These are phyloP conservation scores for Trypanosoma platydactyli DNA, from an alignment of 208 protist genomes.

Conservation along the genomic window DNA sequence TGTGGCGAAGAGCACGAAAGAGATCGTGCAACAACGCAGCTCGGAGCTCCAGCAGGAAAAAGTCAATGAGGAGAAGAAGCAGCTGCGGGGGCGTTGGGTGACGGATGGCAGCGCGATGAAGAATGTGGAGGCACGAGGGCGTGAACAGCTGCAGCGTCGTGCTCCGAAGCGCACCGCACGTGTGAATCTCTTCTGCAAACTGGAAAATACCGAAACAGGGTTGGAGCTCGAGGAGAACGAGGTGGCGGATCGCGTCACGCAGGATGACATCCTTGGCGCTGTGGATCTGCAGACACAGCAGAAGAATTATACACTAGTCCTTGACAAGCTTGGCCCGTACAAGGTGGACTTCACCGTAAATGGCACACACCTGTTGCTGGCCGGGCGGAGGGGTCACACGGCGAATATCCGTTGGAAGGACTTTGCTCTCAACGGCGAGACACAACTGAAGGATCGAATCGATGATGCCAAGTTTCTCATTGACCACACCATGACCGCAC, in stretches of 20 bases:
- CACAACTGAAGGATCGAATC: slow-evolving; percentile 93
- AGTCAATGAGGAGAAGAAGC: slow-evolving; percentile 44
- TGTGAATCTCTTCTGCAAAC: slow-evolving; percentile 62
- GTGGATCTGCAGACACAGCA: slow-evolving; percentile 93
- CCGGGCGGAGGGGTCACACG: slow-evolving; percentile 95
- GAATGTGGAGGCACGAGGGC: slow-evolving; percentile 50
- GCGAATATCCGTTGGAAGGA: slow-evolving; percentile 95
- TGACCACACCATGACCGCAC: slow-evolving; percentile 97
- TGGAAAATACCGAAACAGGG: slow-evolving; percentile 67
- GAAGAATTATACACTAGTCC: slow-evolving; percentile 93
- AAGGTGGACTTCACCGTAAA: slow-evolving; percentile 92
- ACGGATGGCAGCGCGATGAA: slow-evolving; percentile 70
- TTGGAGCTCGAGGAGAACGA: slow-evolving; percentile 85
- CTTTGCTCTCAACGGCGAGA: slow-evolving; percentile 91
- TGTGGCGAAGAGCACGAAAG: slow-evolving; percentile 59
- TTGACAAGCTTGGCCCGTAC: slow-evolving; percentile 96
- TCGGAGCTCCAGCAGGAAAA: slow-evolving; percentile 48
- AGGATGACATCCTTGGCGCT: slow-evolving; percentile 83
- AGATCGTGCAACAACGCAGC: slow-evolving; percentile 50
- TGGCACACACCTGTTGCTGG: slow-evolving; percentile 93
- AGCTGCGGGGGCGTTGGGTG: slow-evolving; percentile 78
- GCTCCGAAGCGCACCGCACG: slow-evolving; percentile 71
- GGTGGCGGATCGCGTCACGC: slow-evolving; percentile 92
- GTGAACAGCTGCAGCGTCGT: slow-evolving; percentile 54
- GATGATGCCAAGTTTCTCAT: slow-evolving; percentile 95